phyloP scores from a whole-genome alignment of 768 basidiomycete species.

The Lactarius psammicola region DNA sequence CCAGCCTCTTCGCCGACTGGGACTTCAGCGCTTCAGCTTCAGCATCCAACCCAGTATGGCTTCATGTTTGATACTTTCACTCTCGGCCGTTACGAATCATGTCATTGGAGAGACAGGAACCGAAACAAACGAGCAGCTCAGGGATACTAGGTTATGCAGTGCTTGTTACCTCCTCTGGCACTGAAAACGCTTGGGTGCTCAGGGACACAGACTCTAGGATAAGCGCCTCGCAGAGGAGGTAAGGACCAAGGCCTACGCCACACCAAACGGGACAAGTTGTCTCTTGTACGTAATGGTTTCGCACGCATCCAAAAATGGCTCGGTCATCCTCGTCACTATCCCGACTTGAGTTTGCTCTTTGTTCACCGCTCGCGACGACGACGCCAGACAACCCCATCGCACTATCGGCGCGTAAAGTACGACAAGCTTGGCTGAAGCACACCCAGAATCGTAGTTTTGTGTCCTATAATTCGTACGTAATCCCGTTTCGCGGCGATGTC shows the following conservation, averaged over 20 bases:
- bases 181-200: background rate
- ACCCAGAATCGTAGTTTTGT: background rate
- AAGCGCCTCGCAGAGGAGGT: background rate
- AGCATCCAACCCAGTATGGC: background rate
- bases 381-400: conserved; percentile 10
- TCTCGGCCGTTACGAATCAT: background rate
- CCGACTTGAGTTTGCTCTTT: conserved; percentile 1
- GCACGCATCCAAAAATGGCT: conserved; percentile 8
- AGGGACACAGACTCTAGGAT: no score
- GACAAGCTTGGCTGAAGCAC: background rate
- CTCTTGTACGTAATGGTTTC: conserved; percentile 15
- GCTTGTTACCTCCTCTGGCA: background rate
- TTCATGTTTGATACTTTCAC: background rate
- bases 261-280: background rate
- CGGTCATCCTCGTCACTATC: background rate
- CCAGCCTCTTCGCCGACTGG: background rate
- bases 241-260: no score
- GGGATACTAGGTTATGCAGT: background rate
- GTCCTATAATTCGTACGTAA: conserved; percentile 6
- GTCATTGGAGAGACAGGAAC: background rate
- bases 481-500: background rate
- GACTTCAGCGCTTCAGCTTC: background rate
- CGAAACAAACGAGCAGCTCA: background rate
- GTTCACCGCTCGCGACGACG: conserved; percentile 22
- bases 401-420: conserved; percentile 14